Conservation (phyloP, 768 basidiomycete species). For the Melanogaster broomeanus region DNA sequence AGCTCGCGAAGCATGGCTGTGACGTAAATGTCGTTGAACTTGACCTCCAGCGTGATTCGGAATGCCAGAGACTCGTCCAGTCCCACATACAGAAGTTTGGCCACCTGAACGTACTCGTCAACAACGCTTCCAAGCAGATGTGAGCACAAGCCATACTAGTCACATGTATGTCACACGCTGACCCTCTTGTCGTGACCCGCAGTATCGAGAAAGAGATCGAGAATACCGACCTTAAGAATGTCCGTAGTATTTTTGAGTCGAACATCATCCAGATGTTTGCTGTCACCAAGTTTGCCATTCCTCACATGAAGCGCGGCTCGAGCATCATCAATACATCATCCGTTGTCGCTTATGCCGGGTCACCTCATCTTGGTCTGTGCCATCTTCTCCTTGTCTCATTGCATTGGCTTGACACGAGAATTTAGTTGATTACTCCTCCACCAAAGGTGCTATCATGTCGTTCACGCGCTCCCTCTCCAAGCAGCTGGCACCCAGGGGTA, state of each 20-base stretch:
- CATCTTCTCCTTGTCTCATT: neutral
- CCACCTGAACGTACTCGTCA: conserved; percentile 56
- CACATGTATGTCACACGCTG: too few species aligned
- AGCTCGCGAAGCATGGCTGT: conserved; percentile 44
- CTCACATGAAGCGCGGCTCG: conserved; percentile 58
- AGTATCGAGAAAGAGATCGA: conserved; percentile 46
- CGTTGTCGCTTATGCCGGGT: conserved; percentile 47
- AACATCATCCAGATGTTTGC: conserved; percentile 66
- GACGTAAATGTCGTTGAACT: conserved; percentile 36
- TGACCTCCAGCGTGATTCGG: conserved; percentile 44
- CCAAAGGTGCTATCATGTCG: conserved; percentile 60
- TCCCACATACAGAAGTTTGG: conserved; percentile 48
- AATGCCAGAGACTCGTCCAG: conserved; percentile 47
- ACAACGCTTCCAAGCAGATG: conserved; percentile 57
- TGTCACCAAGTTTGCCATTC: conserved; percentile 54
- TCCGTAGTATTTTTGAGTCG: conserved; percentile 53
- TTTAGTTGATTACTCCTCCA: conserved; percentile 52
- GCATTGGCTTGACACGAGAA: conserved; percentile 9
- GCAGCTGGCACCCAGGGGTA: conserved; percentile 55
- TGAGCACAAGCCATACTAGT: neutral
- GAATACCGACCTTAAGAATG: conserved; percentile 51
- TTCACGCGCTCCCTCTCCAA: conserved; percentile 57
- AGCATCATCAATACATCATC: conserved; percentile 64
- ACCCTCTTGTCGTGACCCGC: conserved; percentile 9
- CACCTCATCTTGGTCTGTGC: conserved; percentile 32